Conservation (phyloP, 495 filamentous ascomycete genomes). For the Penicillium roqueforti region DNA sequence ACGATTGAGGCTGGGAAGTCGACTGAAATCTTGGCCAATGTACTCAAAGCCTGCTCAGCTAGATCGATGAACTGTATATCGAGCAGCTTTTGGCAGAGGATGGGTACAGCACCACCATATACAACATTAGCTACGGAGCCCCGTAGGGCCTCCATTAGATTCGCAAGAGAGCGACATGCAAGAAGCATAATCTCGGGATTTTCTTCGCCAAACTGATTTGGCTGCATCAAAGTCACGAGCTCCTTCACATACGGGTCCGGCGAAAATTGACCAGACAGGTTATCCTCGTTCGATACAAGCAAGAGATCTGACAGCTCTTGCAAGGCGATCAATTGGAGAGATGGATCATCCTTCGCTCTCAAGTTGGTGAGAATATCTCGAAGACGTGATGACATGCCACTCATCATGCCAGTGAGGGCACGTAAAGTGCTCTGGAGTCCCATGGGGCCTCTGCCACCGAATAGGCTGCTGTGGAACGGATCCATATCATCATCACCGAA, state of each 20-base stretch:
- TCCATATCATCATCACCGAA: conserved; percentile 70
- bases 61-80: conserved; percentile 96
- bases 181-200: conserved; percentile 98
- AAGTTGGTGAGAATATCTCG: conserved; percentile 82
- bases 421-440: conserved; percentile 78
- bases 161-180: conserved; percentile 93
- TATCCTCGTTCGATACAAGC: conserved; percentile 93
- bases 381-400: conserved; percentile 72
- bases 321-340: conserved; percentile 84
- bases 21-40: conserved; percentile 93
- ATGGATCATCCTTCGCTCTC: conserved; percentile 80
- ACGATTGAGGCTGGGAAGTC: conserved; percentile 97
- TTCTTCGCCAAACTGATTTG: conserved; percentile 78
- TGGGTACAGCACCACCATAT: conserved; percentile 90
- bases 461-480: conserved; percentile 68
- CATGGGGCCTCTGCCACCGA: conserved; percentile 62
- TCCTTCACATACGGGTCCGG: conserved; percentile 96
- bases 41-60: conserved; percentile 94
- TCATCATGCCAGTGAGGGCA: conserved; percentile 85
- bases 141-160: conserved; percentile 95
- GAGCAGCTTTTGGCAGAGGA: conserved; percentile 87
- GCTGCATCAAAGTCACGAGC: conserved; percentile 86
- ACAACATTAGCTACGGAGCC: conserved; percentile 92
- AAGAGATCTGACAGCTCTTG: conserved; percentile 92
- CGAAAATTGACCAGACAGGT: conserved; percentile 90